These are phyloP conservation scores for Trichoderma breve DNA, from an alignment of 2,329 filamentous ascomycete species.

Conservation along the genomic window DNA sequence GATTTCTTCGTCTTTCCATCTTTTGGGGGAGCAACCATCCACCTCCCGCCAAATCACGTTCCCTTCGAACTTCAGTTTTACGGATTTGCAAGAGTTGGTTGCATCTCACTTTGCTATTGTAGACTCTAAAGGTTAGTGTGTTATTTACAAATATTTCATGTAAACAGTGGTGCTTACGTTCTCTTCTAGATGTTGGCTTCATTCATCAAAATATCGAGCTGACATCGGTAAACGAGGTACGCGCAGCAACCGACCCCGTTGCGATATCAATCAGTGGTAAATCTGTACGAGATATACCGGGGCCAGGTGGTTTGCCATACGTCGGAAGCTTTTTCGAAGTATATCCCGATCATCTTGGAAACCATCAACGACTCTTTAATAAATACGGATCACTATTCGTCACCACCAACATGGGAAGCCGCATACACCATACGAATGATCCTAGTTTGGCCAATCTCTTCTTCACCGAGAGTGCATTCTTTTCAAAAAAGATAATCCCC, in stretches of 20 bases:
- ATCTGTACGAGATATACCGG: conserved; percentile 48
- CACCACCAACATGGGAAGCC: conserved; percentile 51
- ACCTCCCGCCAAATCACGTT: conserved; percentile 38
- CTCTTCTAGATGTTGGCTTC: background rate
- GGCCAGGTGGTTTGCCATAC: conserved; percentile 47
- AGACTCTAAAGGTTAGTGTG: conserved; percentile 36
- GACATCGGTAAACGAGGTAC: conserved; percentile 33
- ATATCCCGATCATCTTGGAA: conserved; percentile 57
- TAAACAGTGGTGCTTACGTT: background rate
- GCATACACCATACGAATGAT: conserved; percentile 50
- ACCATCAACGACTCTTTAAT: conserved; percentile 53
- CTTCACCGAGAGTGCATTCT: conserved; percentile 51
- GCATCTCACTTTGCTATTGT: conserved; percentile 45
- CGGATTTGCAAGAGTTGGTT: conserved; percentile 39
- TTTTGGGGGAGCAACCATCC: conserved; percentile 41
- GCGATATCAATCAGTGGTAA: conserved; percentile 50
- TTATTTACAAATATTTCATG: background rate
- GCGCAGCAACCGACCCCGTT: conserved; percentile 35
- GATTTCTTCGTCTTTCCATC: conserved; percentile 34
- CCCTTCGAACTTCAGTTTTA: conserved; percentile 32
- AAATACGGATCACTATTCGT: conserved; percentile 52
- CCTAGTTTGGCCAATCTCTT: conserved; percentile 45
- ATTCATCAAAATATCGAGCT: background rate
- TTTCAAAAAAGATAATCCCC: conserved; percentile 53
- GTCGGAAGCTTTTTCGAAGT: conserved; percentile 55